Conservation (phyloP, 768 basidiomycete genomes). For the Hebeloma cylindrosporum region DNA sequence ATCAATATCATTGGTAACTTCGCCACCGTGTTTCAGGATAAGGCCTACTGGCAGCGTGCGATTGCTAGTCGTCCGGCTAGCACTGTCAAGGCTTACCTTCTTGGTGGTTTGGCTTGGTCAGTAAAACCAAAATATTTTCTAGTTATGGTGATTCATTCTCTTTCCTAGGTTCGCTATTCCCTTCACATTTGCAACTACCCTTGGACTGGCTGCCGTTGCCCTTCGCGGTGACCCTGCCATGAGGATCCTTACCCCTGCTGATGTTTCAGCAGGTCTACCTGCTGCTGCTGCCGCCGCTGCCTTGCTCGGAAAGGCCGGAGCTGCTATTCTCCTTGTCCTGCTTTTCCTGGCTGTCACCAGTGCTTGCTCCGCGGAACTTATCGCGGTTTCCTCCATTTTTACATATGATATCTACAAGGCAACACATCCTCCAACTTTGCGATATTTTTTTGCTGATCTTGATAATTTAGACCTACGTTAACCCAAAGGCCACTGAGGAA, state of each 20-base stretch:
- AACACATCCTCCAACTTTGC: too few relatives aligned
- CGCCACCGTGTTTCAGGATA: slow-evolving; percentile 54
- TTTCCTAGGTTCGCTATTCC: slow-evolving; percentile 94
- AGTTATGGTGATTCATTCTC: too few relatives aligned
- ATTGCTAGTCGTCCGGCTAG: slow-evolving; percentile 82
- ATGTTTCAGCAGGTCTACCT: slow-evolving; percentile 88
- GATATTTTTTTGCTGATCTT: neutral
- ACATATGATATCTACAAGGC: slow-evolving; percentile 89
- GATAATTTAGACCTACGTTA: slow-evolving; percentile 55
- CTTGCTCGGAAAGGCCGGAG: slow-evolving; percentile 78
- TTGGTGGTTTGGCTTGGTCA: slow-evolving; percentile 90
- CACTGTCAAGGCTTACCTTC: slow-evolving; percentile 88
- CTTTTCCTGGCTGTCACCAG: slow-evolving; percentile 87
- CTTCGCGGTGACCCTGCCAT: slow-evolving; percentile 60
- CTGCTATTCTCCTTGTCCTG: slow-evolving; percentile 73
- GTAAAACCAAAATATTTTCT: too few relatives aligned
- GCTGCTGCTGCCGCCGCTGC: slow-evolving; percentile 83
- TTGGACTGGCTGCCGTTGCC: slow-evolving; percentile 87
- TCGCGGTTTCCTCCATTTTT: slow-evolving; percentile 81
- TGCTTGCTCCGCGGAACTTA: slow-evolving; percentile 79
- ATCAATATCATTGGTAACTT: slow-evolving; percentile 91
- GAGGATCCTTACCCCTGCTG: slow-evolving; percentile 47
- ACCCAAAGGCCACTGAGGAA: slow-evolving; percentile 72
- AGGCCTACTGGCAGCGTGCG: slow-evolving; percentile 91
- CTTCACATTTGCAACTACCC: slow-evolving; percentile 81